These are phyloP conservation scores for Pterothamnion heteromorphum DNA, from an alignment of 31 red algal genomes.

Conservation along the genomic window DNA sequence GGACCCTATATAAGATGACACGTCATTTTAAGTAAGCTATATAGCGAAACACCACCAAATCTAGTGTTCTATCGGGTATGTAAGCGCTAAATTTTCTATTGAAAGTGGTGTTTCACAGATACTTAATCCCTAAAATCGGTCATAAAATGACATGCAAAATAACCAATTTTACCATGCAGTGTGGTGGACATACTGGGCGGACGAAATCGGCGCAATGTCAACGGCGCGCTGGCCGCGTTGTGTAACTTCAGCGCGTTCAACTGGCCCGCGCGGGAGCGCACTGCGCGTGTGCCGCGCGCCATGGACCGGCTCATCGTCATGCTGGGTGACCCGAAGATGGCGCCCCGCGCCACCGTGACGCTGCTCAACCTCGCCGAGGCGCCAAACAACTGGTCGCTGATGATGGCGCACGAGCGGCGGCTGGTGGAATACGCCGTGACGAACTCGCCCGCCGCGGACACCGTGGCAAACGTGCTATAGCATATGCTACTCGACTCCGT, in stretches of 20 bases:
- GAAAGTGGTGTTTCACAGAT: too few relatives aligned
- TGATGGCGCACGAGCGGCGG: slow-evolving; percentile 59
- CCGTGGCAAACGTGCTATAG: slow-evolving; percentile 47
- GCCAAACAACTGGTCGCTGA: slow-evolving; percentile 78
- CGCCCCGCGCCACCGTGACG: slow-evolving; percentile 69
- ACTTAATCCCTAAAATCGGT: too few relatives aligned
- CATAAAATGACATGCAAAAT: too few relatives aligned
- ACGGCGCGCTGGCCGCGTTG: slow-evolving; percentile 69
- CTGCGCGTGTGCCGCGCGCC: slow-evolving; percentile 72
- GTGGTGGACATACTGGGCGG: slow-evolving; percentile 83
- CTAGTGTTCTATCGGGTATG: too few relatives aligned
- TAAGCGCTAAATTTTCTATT: too few relatives aligned
- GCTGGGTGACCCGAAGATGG: slow-evolving; percentile 59
- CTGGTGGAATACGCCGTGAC: slow-evolving; percentile 61
- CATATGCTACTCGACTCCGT: too few relatives aligned
- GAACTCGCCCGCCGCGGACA: slow-evolving; percentile 54
- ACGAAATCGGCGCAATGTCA: slow-evolving; percentile 45
- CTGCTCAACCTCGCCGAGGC: slow-evolving; percentile 84
- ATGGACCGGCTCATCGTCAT: slow-evolving; percentile 59
- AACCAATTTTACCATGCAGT: too few relatives aligned
- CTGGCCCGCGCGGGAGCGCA: slow-evolving; percentile 72
- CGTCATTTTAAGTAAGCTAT: too few relatives aligned
- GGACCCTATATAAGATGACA: too few relatives aligned
- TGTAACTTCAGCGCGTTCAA: slow-evolving; percentile 83
- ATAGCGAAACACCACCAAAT: too few relatives aligned